Base-by-base conservation (phyloP, 768 basidiomycete genomes). In the Amanita rubescens region DNA sequence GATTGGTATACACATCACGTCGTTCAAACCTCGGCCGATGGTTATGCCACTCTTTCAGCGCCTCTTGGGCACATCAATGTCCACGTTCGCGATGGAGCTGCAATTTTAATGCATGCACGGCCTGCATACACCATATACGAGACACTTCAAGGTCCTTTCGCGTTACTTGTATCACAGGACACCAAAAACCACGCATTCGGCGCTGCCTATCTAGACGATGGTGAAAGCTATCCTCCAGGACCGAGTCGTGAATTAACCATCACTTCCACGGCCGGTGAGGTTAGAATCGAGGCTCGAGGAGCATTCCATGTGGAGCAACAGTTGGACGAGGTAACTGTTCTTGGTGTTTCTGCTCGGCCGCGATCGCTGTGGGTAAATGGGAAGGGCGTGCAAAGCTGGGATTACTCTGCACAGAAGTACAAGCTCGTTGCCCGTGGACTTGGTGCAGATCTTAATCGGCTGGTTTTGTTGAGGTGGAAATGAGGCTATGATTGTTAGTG, bases 11-110 rank as follows among this genome's bases (percentile, higher is more conserved):
- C 81, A 0, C 82, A 86, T 58, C 74, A 77, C 11, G 71, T 70
- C 38, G 74, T 82, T 19, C 66, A 82, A 19, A 66, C 72, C 15
- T 63, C 66, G 1, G 34, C 66, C 2, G 75, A 75, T 32, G 64
- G 60, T 27, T 71, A 72, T 51, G 76, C 74, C 0, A 80, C 79
- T 4, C 71, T 89, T 44, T 61, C 69, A n/a, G 84, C 85, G 2
- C 86, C 87, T 3, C 78, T 90, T 2, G 75, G 82, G 15, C 82
- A 87, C 61, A 89, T 90, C 66, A 84, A 84, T 55, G 82, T 89
- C 22, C 86, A 89, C 62, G 65, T 90, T 54, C 79, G 87, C n/a
- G 80, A 82, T 53, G 80, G 82, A 22, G 74, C 84, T 15, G 80
- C 80, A 27, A 64, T 90, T 10, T 75, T 90, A 17, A 63, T 87